Evolutionary conservation across 2,329 filamentous ascomycete genomes (phyloP).

Genomic region (Colletotrichum chlorophyti): DNA sequence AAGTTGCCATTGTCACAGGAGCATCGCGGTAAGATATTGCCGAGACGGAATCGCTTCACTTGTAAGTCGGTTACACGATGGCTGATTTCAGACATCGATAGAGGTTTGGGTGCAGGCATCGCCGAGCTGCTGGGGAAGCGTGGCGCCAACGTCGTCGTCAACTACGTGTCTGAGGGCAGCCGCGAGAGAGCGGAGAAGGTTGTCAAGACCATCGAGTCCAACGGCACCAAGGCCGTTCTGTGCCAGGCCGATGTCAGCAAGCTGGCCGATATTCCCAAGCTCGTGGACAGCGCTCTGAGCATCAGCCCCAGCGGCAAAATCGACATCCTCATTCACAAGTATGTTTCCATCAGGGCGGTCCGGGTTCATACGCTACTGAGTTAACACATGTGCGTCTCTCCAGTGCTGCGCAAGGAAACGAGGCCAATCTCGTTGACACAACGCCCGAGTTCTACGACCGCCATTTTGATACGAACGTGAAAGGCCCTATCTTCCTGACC

Average conservation of each 20-base stretch:
- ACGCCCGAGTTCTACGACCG: background rate
- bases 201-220: constrained; percentile 24
- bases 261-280: constrained; percentile 26
- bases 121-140: constrained; percentile 68
- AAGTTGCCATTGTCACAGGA: constrained; percentile 19
- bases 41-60: too few relatives aligned
- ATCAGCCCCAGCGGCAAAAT: constrained; percentile 33
- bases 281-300: constrained; percentile 30
- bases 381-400: constrained; percentile 32
- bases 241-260: constrained; percentile 31
- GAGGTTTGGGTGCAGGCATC: constrained; percentile 64
- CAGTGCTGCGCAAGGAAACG: background rate
- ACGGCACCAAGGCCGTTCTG: constrained; percentile 26
- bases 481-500: constrained; percentile 37
- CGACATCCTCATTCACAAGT: constrained; percentile 36
- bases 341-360: background rate
- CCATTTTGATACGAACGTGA: constrained; percentile 13
- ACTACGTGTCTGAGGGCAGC: constrained; percentile 29
- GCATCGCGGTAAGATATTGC: constrained; percentile 25
- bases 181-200: constrained; percentile 28
- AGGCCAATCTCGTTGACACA: background rate
- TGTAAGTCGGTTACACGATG: background rate
- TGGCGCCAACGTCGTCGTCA: constrained; percentile 45
- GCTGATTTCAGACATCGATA: constrained; percentile 7
- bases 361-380: too few relatives aligned